Base-by-base conservation (phyloP, 352 stramenopile species). In the Phytophthora crassamura region DNA sequence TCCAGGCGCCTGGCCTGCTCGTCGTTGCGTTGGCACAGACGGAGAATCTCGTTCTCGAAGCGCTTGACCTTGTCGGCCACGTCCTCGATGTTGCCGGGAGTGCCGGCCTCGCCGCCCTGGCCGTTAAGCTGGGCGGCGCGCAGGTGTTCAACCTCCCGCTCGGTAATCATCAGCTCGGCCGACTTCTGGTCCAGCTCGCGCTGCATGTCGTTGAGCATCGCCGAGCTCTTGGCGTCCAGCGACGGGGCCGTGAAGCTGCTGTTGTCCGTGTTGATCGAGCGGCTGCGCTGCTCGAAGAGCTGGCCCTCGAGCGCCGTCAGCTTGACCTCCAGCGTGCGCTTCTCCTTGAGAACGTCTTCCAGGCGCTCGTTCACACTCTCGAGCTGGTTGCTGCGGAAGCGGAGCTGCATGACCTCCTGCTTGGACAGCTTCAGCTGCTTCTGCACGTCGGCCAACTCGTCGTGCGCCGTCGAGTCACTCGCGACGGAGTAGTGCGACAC, bases 371-470 rank as follows among this genome's bases (percentile, higher is more conserved):
- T 63, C 4, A 90, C 73, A 39, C 76, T 88, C 38, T 91, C 85
- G 11, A 91, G 70, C 58, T 90, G 84, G 50, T 94, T 94, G 38
- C 83, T 92, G 32, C 85, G 85, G 71, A 91, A 94, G 0, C 83
- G 85, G 16, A 94, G 78, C 70, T 92, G 82, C 85, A 94, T 94
- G 11, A 90, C 83, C 48, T 94, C 85, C 42, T 94, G 85, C 32
- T 87, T 84, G 6, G 85, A 80, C 14, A 90, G 51, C 55, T 94
- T 94, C 4, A 94, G 64, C 59, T 92, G 81, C 72, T 94, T 94
- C 14, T 70, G 75, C 10, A 91, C 62, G 22, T 94, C 85, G 0
- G 68, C 65, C 39, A 91, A 38, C 30, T 90, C 81, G 2, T 84
- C 71, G 38, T 84, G 64, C 11, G 25, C 56, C n/a, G 53, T 57